Conservation (phyloP, 202 grass and related monocot genomes). For the Carex sylvatica region DNA sequence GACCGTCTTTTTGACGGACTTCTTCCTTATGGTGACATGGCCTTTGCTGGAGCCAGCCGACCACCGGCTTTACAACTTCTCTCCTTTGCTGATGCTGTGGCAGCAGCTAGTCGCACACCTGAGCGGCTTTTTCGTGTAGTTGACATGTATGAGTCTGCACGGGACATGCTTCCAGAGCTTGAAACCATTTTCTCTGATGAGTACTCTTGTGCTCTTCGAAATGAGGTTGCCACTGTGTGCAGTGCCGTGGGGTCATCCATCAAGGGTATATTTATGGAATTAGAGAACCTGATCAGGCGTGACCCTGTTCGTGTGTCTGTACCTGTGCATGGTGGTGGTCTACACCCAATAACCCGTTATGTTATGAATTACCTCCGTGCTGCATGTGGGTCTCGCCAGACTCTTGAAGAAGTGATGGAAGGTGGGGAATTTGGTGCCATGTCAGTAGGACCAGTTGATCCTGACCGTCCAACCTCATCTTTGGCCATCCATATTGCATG, state of each 20-base stretch:
- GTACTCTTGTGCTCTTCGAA: slow-evolving; percentile 69
- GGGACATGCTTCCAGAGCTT: slow-evolving; percentile 80
- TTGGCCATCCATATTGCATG: slow-evolving; percentile 84
- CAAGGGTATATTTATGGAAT: slow-evolving; percentile 92
- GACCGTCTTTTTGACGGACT: slow-evolving; percentile 72
- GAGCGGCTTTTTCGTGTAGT: slow-evolving; percentile 88
- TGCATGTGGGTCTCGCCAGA: slow-evolving; percentile 74
- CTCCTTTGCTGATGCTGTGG: slow-evolving; percentile 70
- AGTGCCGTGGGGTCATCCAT: slow-evolving; percentile 71
- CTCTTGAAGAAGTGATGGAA: slow-evolving; percentile 93
- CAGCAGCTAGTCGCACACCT: slow-evolving; percentile 58
- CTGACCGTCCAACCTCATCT: slow-evolving; percentile 76
- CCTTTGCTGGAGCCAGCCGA: slow-evolving; percentile 70
- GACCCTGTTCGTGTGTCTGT: slow-evolving; percentile 63
- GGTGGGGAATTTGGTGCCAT: slow-evolving; percentile 49
- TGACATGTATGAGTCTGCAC: slow-evolving; percentile 87
- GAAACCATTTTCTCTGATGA: slow-evolving; percentile 80
- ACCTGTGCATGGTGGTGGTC: slow-evolving; percentile 62
- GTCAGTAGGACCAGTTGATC: slow-evolving; percentile 48
- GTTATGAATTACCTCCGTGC: slow-evolving; percentile 96
- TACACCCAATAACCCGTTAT: slow-evolving; percentile 90
- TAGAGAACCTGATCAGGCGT: slow-evolving; percentile 92
- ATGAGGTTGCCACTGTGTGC: slow-evolving; percentile 62
- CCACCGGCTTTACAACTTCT: slow-evolving; percentile 62
- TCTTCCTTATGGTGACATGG: slow-evolving; percentile 60